Evolutionary conservation across 148 eudicot species (phyloP).

Genomic region (Cornus florida): DNA sequence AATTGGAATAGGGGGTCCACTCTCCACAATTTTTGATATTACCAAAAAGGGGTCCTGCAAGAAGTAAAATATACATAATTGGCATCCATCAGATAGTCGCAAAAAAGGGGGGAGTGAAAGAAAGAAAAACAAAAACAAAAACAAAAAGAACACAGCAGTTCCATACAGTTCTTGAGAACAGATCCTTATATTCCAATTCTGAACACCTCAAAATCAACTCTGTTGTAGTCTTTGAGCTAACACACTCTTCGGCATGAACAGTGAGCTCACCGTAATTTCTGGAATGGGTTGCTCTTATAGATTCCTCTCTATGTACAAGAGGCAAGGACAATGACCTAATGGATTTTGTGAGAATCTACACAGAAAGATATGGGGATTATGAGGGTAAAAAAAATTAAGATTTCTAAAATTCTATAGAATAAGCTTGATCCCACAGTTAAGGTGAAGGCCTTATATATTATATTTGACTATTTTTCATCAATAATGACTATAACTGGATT

Average conservation of each 20-base stretch:
- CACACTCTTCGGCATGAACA: conserved; percentile 79
- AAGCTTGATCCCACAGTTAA: background rate
- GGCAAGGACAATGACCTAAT: conserved; percentile 56
- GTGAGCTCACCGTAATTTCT: conserved; percentile 62
- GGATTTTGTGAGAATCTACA: conserved; percentile 71
- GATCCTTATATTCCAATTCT: conserved; percentile 85
- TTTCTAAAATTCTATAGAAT: conserved; percentile 3
- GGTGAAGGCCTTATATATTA: background rate
- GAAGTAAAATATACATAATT: conserved; percentile 21
- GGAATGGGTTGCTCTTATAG: conserved; percentile 36
- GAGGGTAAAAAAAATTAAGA: conserved; percentile 12
- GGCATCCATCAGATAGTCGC: conserved; percentile 5
- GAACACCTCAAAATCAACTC: conserved; percentile 83
- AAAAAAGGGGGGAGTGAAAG: conserved; percentile 1
- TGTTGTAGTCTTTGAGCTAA: conserved; percentile 66
- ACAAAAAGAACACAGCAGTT: conserved; percentile 13
- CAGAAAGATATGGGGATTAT: conserved; percentile 21
- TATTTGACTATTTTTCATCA: background rate
- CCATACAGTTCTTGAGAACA: conserved; percentile 92
- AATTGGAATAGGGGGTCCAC: conserved; percentile 68
- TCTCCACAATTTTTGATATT: conserved; percentile 71
- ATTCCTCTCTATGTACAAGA: conserved; percentile 52
- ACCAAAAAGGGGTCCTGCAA: conserved; percentile 92
- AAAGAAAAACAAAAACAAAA: conserved; percentile 3
- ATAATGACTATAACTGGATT: background rate